These are phyloP conservation scores for Prunus persica DNA, from an alignment of 306 rosid species.

Conservation along the genomic window Prunus_persica_NCBIv2 NC_034010.1:24871501-24872000, in stretches of 20 bases:
- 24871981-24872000: not conserved
- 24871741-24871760: not conserved
- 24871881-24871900: not conserved
- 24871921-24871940: not conserved
- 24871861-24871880: not conserved
- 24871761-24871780: not conserved
- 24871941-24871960: not conserved
- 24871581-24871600: not conserved
- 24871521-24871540: not conserved
- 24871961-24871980: not conserved
- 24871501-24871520: not conserved
- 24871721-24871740: not conserved
- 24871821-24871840: slow-evolving; percentile 3
- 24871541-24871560: too few species aligned
- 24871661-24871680: not conserved
- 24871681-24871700: too few species aligned
- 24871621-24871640: not conserved
- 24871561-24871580: not conserved
- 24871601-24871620: not conserved
- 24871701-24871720: not conserved
- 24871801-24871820: not conserved
- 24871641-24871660: not conserved
- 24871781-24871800: slow-evolving; percentile 3
- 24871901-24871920: not conserved
- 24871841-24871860: not conserved